Base-by-base conservation (phyloP, 2,329 filamentous ascomycete genomes). In the Sarocladium kiliense region DNA sequence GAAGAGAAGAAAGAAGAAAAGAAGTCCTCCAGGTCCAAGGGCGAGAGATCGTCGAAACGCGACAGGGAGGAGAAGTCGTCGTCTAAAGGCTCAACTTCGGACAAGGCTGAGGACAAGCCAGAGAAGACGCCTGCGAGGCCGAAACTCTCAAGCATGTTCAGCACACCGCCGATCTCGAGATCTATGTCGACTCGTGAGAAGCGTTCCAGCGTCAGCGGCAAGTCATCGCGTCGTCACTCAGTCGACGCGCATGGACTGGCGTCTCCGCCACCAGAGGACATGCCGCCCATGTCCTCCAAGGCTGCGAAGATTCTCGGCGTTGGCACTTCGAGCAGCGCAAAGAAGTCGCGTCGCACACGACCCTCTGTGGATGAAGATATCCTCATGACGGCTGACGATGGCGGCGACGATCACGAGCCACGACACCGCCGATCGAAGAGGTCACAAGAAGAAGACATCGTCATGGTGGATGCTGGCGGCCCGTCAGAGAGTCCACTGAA, bases 301-400 rank as follows among this genome's bases (percentile, higher is more conserved):
- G 90, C 89, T 26, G 89, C 89, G 30, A 91, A 86, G 69, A 71
- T 93, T 54, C 83, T 94, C 2, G 83, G 91, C 74, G 61, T 81
- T 23, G 83, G 91, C 74, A 62, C 80, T 21, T 67, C 70, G 14
- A 65, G 64, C 42, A 70, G 69, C 59, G 74, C 68, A 58, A 74
- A 80, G 66, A 74, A 80, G 66, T 62, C 66, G 30, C 78, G 79
- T 55, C 83, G 76, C 59, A 37, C 58, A 7, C 59, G 62, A 44
- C 58, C 61, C n/a, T 57, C 59, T 18, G 62, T 63, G 41, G 63
- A 66, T 9, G 56, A 59, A 27, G 47, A 51, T 23, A 3, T 51
- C 10, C 27, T 21, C 47, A 51, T 51, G 47, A 30, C 23, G 7
- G 36, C 49, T 58, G 57, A 23, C 16, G 74, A 75, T 55, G 64